Evolutionary conservation across 352 stramenopile genomes (phyloP).

Genomic region (Phytophthora cactorum): DNA sequence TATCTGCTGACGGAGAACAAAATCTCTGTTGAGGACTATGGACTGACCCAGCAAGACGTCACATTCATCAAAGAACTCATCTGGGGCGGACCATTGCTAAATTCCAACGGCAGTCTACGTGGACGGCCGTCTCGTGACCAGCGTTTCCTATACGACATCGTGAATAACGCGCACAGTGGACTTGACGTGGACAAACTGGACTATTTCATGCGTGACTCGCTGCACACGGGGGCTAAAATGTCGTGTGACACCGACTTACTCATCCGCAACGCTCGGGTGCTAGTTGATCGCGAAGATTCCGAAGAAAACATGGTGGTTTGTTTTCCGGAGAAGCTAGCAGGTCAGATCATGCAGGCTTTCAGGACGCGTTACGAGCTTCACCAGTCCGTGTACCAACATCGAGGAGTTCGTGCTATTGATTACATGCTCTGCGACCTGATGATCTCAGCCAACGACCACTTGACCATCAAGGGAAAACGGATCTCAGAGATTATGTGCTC

Average conservation of each 20-base stretch:
- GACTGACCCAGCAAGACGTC: constrained; percentile 56
- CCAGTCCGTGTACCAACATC: constrained; percentile 90
- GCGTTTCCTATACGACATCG: constrained; percentile 88
- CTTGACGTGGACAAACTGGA: constrained; percentile 93
- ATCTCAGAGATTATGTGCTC: constrained; percentile 72
- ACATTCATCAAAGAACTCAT: constrained; percentile 87
- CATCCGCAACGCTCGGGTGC: constrained; percentile 75
- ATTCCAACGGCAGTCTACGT: constrained; percentile 33
- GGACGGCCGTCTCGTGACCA: constrained; percentile 52
- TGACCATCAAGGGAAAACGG: constrained; percentile 63
- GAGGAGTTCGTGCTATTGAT: constrained; percentile 80
- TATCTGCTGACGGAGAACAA: constrained; percentile 61
- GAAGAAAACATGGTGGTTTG: constrained; percentile 67
- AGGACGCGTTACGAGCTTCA: constrained; percentile 88
- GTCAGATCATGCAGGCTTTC: constrained; percentile 90
- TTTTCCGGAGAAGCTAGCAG: constrained; percentile 89
- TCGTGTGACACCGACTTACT: constrained; percentile 78
- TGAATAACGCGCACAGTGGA: constrained; percentile 88
- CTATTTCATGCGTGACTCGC: constrained; percentile 89
- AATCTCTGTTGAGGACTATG: constrained; percentile 63
- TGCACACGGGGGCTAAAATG: constrained; percentile 77
- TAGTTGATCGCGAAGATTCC: constrained; percentile 59
- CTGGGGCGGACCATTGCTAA: constrained; percentile 60
- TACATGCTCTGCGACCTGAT: constrained; percentile 91
- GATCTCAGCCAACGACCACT: constrained; percentile 65